Evolutionary conservation across 169 alveolate species (phyloP), one percentile per base, ranked within the genome.

Genomic region (Babesia gibsoni): DNA sequence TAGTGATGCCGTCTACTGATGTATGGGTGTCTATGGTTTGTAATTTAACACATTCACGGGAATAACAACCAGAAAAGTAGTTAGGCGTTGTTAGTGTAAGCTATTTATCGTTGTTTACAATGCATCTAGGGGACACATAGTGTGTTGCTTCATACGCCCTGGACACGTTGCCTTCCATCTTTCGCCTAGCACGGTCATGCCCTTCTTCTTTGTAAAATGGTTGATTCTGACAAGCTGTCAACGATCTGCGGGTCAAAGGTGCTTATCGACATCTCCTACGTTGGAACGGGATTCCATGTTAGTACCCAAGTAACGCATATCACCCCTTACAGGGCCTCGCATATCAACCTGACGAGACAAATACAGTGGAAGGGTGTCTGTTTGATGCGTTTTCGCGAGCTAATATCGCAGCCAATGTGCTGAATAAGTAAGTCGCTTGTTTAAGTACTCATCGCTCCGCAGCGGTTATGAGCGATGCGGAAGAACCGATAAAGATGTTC

Each of bases 391-490:
- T 66, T 6, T 37, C 64, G 10, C 4, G 32, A 50, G 77, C 67
- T 10, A 9, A 52, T 23, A 45, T 66, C 7, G 72, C 72, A 30
- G 25, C 67, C 32, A 43, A 66, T 39, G 77, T 50, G 3, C 0
- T 23, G 33, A 53, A 41, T 41, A 66, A 66, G 77, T 53, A 20
- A 1, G 77, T 25, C 4, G 22, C 8, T 18, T 1, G n/a, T 1
- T 4, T 10, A 7, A 14, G 22, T 0, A 23, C 45, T 4, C 33
- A 37, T 4, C 20, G n/a, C 2, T 66, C 3, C 37, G 35, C 53
- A 66, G 77, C 32, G 67, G 77, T 14, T 66, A 66, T 36, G 77
- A 66, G 32, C 32, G 77, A 12, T 50, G 67, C 20, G 77, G 67
- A 9, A 9, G 77, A 12, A 66, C 77, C 0, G 77, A 66, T 41